Base-by-base conservation (phyloP, 140 eudicot species). In the Cichorium intybus region DNA sequence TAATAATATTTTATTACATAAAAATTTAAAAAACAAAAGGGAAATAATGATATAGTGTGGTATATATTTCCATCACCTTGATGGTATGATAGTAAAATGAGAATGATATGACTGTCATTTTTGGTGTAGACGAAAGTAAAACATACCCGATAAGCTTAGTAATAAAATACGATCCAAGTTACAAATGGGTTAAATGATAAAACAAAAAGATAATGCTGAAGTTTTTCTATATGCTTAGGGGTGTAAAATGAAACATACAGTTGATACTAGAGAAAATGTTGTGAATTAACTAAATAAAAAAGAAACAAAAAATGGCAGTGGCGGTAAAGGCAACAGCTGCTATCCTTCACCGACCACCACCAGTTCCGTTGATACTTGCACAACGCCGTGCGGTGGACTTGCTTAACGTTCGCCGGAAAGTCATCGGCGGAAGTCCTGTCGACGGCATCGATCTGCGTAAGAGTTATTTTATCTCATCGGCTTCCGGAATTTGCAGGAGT, bases 261-360 rank as follows among this genome's bases (percentile, higher is more conserved):
- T 54, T 18, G 28, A 10, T 56, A 57, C 29, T 6, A 62, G 26
- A 35, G 21, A 41, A 64, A 5, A 20, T 27, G 16, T 63, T 15
- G 8, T 16, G 18, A 37, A 67, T 52, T 28, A 33, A 59, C 14
- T 26, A 37, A 35, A 56, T 22, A 56, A 46, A 28, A 22, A 74
- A 29, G 9, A 24, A 56, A 56, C 0, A 48, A 15, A 47, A 59
- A 67, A 67, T 68, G 75, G 71, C 59, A 68, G 71, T 56, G 59
- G 71, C 75, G 75, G 66, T 75, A 51, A 75, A 41, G 70, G 71
- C 62, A 68, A 75, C 75, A 48, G 80, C 64, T 75, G 80, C 64
- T 75, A 68, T 75, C 80, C 75, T 60, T 56, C 75, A 53, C 28
- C 75, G 26, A 68, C 64, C 20, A 74, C 79, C 68, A 62, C 56